Base-by-base conservation (phyloP, 164 flowering plant species). In the Nymphaea thermarum region DNA sequence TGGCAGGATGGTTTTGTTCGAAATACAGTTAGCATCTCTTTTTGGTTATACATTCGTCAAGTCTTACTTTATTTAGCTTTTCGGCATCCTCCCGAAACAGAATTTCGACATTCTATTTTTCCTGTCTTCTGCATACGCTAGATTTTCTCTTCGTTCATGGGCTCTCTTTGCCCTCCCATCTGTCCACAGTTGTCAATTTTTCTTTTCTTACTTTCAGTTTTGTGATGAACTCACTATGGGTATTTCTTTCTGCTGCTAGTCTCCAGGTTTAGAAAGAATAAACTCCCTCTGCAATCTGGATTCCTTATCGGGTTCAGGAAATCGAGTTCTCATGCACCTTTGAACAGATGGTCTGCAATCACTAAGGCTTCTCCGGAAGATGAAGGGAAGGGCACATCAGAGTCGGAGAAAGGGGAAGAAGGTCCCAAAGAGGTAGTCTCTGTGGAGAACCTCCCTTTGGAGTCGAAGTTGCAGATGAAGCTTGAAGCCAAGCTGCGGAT, bases 361-460 rank as follows among this genome's bases (percentile, higher is more conserved):
- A 85, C 76, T 36, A 77, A 71, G 68, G 87, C 83, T n/a, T 72
- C 87, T 43, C 71, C 86, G 3, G 84, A 77, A 11, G 43, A 51
- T 63, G 84, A 74, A 72, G 90, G 76, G 60, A 41, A 65, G 57
- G 79, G 65, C 44, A 43, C 79, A 5, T 77, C 45, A 12, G 65
- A 67, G 67, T 68, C 65, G 5, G 78, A 73, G 25, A 51, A 75
- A 43, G 62, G 79, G 4, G 55, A 74, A 41, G 86, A 78, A 63
- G 67, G 60, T 4, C 71, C 75, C 36, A 80, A 77, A 55, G 84
- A 77, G 59, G 74, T 57, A 11, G 81, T 78, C 14, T 66, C 91
- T 2, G 78, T 89, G 45, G 90, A 87, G 71, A 83, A 85, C 44
- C 87, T 90, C 55, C 91, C 96, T 2, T 66, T 90, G 78, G 93